These are phyloP conservation scores for Termitomyces sp. DNA, from an alignment of 768 basidiomycete species.

Conservation along the genomic window DNA sequence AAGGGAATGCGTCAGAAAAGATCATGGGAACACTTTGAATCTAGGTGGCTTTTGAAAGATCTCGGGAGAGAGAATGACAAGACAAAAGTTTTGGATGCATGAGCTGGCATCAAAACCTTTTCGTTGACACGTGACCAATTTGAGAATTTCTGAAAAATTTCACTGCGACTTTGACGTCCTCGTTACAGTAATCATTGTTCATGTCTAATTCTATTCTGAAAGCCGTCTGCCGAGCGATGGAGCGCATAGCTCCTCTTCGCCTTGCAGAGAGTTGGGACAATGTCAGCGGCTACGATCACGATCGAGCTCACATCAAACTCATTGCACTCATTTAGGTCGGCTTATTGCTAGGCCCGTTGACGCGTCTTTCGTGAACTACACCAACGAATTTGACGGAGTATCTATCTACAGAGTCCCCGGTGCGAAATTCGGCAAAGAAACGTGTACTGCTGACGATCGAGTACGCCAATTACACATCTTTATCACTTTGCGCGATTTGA, in stretches of 20 bases:
- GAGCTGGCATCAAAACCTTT: background rate
- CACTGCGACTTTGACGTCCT: background rate
- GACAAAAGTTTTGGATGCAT: background rate
- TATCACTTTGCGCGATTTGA: background rate
- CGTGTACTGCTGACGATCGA: slow-evolving; percentile 67
- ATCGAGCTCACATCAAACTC: slow-evolving; percentile 5
- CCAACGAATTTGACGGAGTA: background rate
- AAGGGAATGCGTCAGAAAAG: background rate
- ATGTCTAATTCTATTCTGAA: slow-evolving; percentile 39
- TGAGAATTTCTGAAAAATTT: background rate
- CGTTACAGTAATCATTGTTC: background rate
- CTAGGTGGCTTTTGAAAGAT: background rate
- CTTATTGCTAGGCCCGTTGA: slow-evolving; percentile 56
- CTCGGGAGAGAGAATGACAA: background rate
- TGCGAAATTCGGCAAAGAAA: slow-evolving; percentile 39
- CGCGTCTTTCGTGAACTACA: background rate
- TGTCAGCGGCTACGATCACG: slow-evolving; percentile 41
- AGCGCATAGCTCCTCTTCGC: slow-evolving; percentile 78
- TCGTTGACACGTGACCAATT: background rate
- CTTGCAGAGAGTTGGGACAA: slow-evolving; percentile 95
- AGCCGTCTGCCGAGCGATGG: slow-evolving; percentile 64
- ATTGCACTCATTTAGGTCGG: slow-evolving; percentile 50
- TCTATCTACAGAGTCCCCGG: slow-evolving; percentile 45
- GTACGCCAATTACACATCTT: slow-evolving; percentile 28
- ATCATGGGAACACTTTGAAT: background rate